Base-by-base conservation (phyloP, 345 rosid species). In the Capsella bursapastoris region DNA sequence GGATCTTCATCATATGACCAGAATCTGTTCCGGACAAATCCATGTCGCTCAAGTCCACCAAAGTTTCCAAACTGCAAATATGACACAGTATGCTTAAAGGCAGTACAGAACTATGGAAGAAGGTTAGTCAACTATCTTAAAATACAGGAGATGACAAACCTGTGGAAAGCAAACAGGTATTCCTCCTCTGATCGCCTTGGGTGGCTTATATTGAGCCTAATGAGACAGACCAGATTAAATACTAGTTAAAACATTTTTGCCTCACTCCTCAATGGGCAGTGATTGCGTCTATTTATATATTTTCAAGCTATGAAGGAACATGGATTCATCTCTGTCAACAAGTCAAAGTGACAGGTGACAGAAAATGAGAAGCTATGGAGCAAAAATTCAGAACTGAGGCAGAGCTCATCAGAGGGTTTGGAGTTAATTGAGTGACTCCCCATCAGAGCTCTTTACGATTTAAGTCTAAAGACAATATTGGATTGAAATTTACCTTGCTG, bases 161-260 rank as follows among this genome's bases (percentile, higher is more conserved):
- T 94, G 96, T 66, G 95, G 97, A 83, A 91, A 91, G 85, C 88
- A 91, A 78, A 91, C 77, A 40, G 92, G 85, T 81, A 94, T 88
- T 49, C 98, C 98, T 64, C 97, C 97, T 73, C 91, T 82, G 70
- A 87, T 82, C 29, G 89, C 86, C 79, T 91, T 94, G 16, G 91
- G 88, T 41, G 86, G 88, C 78, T 86, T 88, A 83, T 83, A 85
- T 8, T 72, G 79, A 72, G 91, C 87, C 98, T 94, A 84, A 73
- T 10, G 62, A 56, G 76, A 66, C 29, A 63, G 44, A 49, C 4
- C 65, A 72, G 49, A 56, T 3, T 29, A 64, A 41, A 47, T 2
- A 64, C 0, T 7, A 55, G 13, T 45, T 22, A 61, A 27, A 8
- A 53, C 56, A 60, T 41, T 16, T 9, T 34, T 34, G 64, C 22